phyloP scores from a whole-genome alignment of 2,329 filamentous ascomycete species.

The Penicillium occitanis region DNA sequence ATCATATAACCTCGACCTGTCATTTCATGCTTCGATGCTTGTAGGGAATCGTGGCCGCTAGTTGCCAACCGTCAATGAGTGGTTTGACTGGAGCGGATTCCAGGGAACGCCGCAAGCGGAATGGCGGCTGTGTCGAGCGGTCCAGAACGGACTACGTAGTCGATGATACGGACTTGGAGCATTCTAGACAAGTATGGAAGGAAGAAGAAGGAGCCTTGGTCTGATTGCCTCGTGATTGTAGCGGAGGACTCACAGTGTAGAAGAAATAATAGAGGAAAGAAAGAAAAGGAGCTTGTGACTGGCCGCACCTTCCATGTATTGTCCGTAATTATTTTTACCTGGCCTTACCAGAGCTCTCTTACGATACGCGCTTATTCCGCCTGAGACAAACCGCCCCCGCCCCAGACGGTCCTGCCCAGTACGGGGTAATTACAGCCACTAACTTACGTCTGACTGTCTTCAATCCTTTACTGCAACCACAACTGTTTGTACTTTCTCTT shows the following conservation, averaged over 20 bases:
- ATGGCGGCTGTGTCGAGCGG: background rate
- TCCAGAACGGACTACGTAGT: slow-evolving; percentile 8
- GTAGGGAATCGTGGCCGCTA: too few species aligned
- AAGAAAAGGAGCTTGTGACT: background rate
- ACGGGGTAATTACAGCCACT: slow-evolving; percentile 4
- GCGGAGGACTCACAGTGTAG: background rate
- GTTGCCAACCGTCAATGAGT: background rate
- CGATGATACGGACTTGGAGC: slow-evolving; percentile 5
- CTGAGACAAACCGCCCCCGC: slow-evolving; percentile 8
- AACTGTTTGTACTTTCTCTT: background rate
- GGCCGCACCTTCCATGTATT: slow-evolving; percentile 3
- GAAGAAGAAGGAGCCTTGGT: background rate
- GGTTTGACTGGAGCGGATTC: background rate
- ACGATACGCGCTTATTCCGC: background rate
- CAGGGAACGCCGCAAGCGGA: slow-evolving; percentile 3
- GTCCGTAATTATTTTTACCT: slow-evolving; percentile 3
- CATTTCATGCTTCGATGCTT: background rate
- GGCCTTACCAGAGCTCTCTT: background rate
- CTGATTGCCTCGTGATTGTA: background rate
- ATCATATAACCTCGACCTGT: background rate
- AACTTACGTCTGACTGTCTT: background rate
- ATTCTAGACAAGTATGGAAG: background rate
- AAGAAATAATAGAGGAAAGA: background rate
- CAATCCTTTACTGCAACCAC: background rate
- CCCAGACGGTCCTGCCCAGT: background rate